Base-by-base conservation (phyloP, 2,329 filamentous ascomycete genomes). In the Ascochyta viciae-villosae region DNA sequence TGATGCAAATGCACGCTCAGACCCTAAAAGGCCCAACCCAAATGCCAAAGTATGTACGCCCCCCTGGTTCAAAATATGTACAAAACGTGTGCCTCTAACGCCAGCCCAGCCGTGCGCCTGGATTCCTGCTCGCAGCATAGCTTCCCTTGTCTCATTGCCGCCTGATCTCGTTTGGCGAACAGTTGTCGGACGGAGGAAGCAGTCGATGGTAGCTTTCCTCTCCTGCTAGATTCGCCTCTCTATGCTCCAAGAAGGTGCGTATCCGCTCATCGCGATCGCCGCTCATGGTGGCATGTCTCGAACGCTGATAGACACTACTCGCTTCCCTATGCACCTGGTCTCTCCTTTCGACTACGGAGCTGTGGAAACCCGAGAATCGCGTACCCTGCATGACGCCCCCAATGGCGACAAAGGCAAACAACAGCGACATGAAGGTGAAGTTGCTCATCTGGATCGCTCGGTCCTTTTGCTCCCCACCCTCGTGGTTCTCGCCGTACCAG, bases 331-430 rank as follows among this genome's bases (percentile, higher is more conserved):
- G 86, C 50, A 88, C 79, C 38, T 87, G 83, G 66, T 87, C 87
- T 70, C 87, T 81, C 60, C 90, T 80, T 65, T 88, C 88, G 40
- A 93, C 77, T 41, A 91, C 81, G 26, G 82, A 83, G 8, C 82
- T 77, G 1, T 87, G 86, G 52, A 85, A 83, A 29, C 83, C 82
- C 37, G 84, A 87, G 12, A 90, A 88, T 58, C 90, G 83, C 3
- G 86, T 87, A 33, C 87, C 87, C 75, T 96, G 92, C 10, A 87
- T 83, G 57, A 91, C 83, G 16, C 87, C 87, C 0, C 88, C 92
- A 10, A 93, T 76, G 10, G 89, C 78, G 12, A 90, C 85, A 33
- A 92, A 81, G 3, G 88, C 76, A 27, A 91, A 77, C 6, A 98
- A 78, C n/a, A 96, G 76, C 6, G 85, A 80, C 7, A 89, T 85